Evolutionary conservation across 768 basidiomycete species (phyloP).

Genomic region (Kwoniella europaea): DNA sequence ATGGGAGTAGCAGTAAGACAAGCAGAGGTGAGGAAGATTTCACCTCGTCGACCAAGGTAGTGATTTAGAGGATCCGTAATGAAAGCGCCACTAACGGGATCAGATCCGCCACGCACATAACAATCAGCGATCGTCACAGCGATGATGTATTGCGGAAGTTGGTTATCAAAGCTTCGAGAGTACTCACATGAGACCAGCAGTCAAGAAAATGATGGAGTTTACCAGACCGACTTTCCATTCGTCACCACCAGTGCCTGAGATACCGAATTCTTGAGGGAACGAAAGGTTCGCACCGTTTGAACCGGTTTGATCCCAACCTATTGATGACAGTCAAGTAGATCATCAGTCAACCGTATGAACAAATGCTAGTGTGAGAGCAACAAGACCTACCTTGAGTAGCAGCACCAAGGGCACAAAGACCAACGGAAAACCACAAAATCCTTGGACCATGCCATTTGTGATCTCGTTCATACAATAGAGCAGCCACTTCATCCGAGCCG

Average conservation of each 20-base stretch:
- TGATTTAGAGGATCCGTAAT: constrained; percentile 70
- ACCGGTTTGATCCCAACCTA: constrained; percentile 54
- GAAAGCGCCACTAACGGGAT: constrained; percentile 29
- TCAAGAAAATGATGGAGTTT: constrained; percentile 48
- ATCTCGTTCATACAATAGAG: constrained; percentile 47
- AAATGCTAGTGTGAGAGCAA: no score
- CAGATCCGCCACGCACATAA: background rate
- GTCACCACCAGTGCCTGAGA: constrained; percentile 34
- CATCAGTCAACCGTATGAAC: no score
- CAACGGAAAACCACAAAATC: constrained; percentile 49
- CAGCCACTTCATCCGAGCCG: constrained; percentile 45
- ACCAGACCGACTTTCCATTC: constrained; percentile 54
- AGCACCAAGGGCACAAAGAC: constrained; percentile 49
- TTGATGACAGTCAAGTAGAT: background rate
- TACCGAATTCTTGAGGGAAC: constrained; percentile 55
- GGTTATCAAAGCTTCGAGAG: constrained; percentile 1
- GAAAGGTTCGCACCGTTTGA: constrained; percentile 54
- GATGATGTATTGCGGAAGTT: background rate
- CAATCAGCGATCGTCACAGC: background rate
- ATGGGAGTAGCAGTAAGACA: constrained; percentile 60
- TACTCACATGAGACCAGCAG: constrained; percentile 39
- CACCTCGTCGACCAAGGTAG: constrained; percentile 65
- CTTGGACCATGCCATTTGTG: constrained; percentile 55
- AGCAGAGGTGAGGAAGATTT: constrained; percentile 64
- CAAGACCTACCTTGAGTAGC: constrained; percentile 44